Evolutionary conservation across 805 yeast species (phyloP).

Genomic region (Spathaspora boniae): DNA sequence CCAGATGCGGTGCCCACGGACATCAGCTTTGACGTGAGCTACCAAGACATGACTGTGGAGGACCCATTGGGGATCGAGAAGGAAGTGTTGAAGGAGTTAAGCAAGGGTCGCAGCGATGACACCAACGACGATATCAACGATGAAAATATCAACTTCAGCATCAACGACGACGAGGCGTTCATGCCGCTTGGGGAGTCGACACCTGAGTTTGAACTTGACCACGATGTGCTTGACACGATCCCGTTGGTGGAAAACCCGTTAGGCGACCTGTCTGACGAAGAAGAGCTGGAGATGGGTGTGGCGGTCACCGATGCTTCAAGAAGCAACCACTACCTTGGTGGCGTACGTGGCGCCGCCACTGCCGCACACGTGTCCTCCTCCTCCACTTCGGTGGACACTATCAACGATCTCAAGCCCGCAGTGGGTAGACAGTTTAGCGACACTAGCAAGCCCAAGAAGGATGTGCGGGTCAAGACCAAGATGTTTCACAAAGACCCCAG

Average conservation of each 20-base stretch:
- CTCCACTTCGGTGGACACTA: no score
- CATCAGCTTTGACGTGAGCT: conserved; percentile 36
- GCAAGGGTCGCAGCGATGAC: no score
- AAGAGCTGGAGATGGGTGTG: neutral
- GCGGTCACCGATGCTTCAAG: no score
- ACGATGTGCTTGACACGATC: conserved; percentile 3
- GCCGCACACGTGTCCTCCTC: no score
- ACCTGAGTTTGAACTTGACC: neutral
- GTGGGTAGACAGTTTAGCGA: no score
- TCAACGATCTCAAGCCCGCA: no score
- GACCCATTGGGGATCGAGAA: conserved; percentile 35
- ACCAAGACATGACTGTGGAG: conserved; percentile 38
- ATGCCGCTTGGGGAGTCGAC: neutral
- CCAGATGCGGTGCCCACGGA: conserved; percentile 14
- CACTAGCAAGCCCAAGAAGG: conserved; percentile 3
- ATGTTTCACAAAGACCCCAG: conserved; percentile 8
- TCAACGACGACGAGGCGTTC: conserved; percentile 1
- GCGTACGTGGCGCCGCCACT: no score
- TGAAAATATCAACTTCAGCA: conserved; percentile 1
- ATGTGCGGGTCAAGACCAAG: conserved; percentile 7
- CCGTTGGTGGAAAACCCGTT: neutral
- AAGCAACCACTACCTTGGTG: no score
- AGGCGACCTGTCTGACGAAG: conserved; percentile 2
- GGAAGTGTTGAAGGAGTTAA: conserved; percentile 24
- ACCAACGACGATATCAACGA: conserved; percentile 2